Base-by-base conservation (phyloP, 164 flowering plant species). In the Liquidambar formosana region DNA sequence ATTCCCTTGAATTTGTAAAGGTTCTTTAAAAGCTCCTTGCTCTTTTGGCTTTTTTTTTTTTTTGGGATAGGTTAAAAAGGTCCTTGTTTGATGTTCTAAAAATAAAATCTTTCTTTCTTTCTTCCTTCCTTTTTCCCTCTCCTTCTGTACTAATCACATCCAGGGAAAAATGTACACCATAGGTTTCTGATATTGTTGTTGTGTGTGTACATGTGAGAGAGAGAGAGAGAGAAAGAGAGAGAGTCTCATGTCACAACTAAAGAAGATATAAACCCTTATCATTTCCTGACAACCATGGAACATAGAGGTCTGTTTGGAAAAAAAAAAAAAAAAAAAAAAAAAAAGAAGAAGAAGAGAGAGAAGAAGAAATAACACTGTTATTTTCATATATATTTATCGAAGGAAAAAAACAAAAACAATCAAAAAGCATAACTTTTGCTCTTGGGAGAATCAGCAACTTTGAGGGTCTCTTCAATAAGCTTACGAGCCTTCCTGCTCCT, bases 401-500 rank as follows among this genome's bases (percentile, higher is more conserved):
- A 58, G 18, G 9, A 16, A 59, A 8, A 10, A 33, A 33, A 2
- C 41, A 2, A 26, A 41, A 61, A 47, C 6, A 53, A 43, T 85
- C 73, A 89, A 56, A 88, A 82, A 45, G 76, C 78, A 60, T 74
- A 81, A 57, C 77, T 82, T 80, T 60, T 83, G 65, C 77, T 52
- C 56, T 48, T 75, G 33, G 90, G 95, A 18, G 91, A 87, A 74
- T 92, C 97, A 2, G 93, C 95, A 64, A 88, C 70, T 71, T 81
- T 84, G 48, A 92, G 85, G 69, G 94, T 88, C 60, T 88, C 63
- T 51, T 85, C 69, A 45, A 92, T 82, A 44, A 92, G 79, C 82
- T 87, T 89, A 21, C 77, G 71, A 13, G 97, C 97, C 65, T 85
- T 89, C 67, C 76, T 80, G 84, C 97, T 92, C 60, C 85, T 81